These are phyloP conservation scores for Lomentospora prolificans DNA, from an alignment of 2,329 filamentous ascomycete genomes.

Conservation along the genomic window DNA sequence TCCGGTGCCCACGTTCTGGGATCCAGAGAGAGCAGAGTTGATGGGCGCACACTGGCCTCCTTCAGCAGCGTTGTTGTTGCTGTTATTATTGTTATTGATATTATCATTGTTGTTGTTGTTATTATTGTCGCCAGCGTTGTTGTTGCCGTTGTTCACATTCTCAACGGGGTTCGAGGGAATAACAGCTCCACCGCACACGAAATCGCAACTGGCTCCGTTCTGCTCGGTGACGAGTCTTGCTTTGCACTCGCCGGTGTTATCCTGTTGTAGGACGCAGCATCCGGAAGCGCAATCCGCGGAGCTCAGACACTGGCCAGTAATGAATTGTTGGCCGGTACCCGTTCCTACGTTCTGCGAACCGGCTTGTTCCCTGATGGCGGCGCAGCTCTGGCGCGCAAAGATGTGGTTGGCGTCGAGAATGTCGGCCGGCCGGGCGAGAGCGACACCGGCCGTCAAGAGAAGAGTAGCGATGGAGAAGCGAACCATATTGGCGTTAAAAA, in stretches of 20 bases:
- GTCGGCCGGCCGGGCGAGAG: background rate
- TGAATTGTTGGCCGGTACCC: slow-evolving; percentile 18
- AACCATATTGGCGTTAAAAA: slow-evolving; percentile 6
- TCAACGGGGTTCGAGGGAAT: background rate
- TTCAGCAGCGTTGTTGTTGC: background rate
- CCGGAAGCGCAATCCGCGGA: slow-evolving; percentile 19
- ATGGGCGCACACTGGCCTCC: background rate
- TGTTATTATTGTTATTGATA: background rate
- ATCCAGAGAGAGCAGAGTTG: slow-evolving; percentile 12
- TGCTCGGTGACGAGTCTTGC: background rate
- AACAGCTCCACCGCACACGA: background rate
- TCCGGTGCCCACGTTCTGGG: slow-evolving; percentile 17
- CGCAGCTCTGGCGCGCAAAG: slow-evolving; percentile 4
- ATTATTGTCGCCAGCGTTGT: background rate
- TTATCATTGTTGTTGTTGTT: background rate
- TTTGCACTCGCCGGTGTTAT: slow-evolving; percentile 9
- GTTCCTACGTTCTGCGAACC: slow-evolving; percentile 17
- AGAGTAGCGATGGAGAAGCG: slow-evolving; percentile 12
- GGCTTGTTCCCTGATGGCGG: slow-evolving; percentile 10
- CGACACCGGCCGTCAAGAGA: background rate
- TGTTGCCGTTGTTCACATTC: background rate
- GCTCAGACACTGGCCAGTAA: slow-evolving; percentile 17
- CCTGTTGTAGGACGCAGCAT: slow-evolving; percentile 19
- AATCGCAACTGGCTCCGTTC: slow-evolving; percentile 3
- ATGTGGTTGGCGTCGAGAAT: background rate